Evolutionary conservation across 2,329 filamentous ascomycete genomes (phyloP), one percentile per base, ranked within the genome.

Genomic region (Ophiocordyceps camponoti-floridani): DNA sequence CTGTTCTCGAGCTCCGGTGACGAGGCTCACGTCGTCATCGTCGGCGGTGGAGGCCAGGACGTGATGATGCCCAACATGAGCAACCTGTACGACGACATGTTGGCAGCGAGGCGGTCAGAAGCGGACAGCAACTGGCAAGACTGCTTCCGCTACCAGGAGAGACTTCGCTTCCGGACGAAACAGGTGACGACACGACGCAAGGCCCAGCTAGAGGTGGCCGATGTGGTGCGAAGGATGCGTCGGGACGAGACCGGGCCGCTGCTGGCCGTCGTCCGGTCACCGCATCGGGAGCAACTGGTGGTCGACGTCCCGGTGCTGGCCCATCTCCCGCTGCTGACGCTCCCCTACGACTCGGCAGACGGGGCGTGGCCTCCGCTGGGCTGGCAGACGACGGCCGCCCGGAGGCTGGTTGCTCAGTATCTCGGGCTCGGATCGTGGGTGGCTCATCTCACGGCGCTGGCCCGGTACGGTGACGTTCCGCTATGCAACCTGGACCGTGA

Each of bases 401-500:
- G 85, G 54, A 77, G 89, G 26, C 67, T 96, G 10, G 81, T 96
- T 9, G 80, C 80, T 27, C 86, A 94, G 55, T 98, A 95, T 58
- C 73, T 99, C 13, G 85, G 86, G 46, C 74, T 98, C n/a, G 86
- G 87, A 1, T 80, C 84, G 0, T 98, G 91, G 89, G 75, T 98
- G 41, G 66, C 85, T 38, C 88, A 98, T 62, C 70, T 98, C 16
- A 82, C 86, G 26, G 80, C 87, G 42, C 74, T 98, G 45, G 84
- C 91, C 42, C 75, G 86, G 49, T 96, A 96, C 57, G 91, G 91
- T 26, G 86, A 96, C 58, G 78, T 98, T 4, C 91, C 91, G 1
- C 70, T 99, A 8, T 96, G 91, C 63, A 98, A 99, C 54, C 67
- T 99, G 30, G 91, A 96, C 59, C 80, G 81, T 40, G 91, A 96